Evolutionary conservation across 495 filamentous ascomycete genomes (phyloP).

Genomic region (Xylona heveae): DNA sequence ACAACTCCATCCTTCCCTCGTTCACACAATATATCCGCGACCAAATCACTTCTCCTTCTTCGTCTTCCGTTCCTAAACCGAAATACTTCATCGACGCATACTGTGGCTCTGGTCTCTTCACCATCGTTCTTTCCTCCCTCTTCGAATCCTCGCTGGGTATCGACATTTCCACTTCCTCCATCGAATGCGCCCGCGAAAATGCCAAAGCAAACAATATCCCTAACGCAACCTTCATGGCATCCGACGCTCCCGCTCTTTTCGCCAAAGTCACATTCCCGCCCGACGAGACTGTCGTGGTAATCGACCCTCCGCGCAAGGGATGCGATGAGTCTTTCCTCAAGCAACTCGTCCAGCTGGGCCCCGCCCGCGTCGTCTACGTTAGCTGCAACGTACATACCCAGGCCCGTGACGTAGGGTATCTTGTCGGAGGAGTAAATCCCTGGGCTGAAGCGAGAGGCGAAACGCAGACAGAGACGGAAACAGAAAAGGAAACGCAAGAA

Average conservation of each 20-base stretch:
- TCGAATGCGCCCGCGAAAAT: constrained; percentile 53
- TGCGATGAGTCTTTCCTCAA: constrained; percentile 68
- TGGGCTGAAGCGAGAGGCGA: background rate
- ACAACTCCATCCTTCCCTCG: constrained; percentile 85
- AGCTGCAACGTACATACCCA: constrained; percentile 97
- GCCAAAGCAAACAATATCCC: constrained; percentile 55
- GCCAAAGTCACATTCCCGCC: constrained; percentile 42
- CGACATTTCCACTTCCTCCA: constrained; percentile 49
- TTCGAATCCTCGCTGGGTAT: constrained; percentile 52
- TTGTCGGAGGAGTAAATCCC: constrained; percentile 40
- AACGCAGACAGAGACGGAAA: constrained; percentile 7
- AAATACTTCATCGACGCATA: constrained; percentile 85
- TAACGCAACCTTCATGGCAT: constrained; percentile 56
- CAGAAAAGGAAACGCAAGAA: constrained; percentile 12
- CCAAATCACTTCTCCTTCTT: constrained; percentile 25
- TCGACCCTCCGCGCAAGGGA: constrained; percentile 89
- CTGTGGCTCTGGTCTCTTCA: constrained; percentile 92
- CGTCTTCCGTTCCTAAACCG: background rate
- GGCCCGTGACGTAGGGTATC: constrained; percentile 69
- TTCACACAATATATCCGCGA: constrained; percentile 85
- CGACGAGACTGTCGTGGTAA: constrained; percentile 68
- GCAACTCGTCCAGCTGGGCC: constrained; percentile 58
- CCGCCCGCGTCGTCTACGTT: constrained; percentile 70
- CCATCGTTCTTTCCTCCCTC: constrained; percentile 68
- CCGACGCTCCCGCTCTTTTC: constrained; percentile 71